Percentiles rank a stretch among this genome's conserved stretches.
These are phyloP conservation scores for Prunus salicina DNA, from an alignment of 306 rosid species.

Conservation along the genomic window DNA sequence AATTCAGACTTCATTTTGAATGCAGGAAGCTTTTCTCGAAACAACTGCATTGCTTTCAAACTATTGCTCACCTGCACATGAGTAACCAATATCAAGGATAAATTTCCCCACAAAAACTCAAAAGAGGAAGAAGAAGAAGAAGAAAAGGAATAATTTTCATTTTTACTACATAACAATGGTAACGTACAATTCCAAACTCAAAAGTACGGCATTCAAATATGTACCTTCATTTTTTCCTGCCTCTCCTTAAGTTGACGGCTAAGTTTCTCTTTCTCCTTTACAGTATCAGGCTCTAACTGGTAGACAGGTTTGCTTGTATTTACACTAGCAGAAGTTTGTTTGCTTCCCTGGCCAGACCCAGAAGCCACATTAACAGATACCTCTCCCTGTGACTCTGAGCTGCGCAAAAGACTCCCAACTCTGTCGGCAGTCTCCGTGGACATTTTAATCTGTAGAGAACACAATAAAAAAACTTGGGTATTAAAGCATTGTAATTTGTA, in stretches of 20 bases:
- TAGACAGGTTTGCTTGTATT: constrained; percentile 30
- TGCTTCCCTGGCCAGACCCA: constrained; percentile 37
- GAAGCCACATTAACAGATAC: constrained; percentile 27
- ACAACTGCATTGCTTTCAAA: constrained; percentile 61
- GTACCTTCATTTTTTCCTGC: constrained; percentile 71
- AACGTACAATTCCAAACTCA: constrained; percentile 2
- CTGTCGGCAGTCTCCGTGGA: constrained; percentile 72
- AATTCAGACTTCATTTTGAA: constrained; percentile 74
- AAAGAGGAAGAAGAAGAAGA: constrained; percentile 1
- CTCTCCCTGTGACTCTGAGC: constrained; percentile 41
- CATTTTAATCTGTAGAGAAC: constrained; percentile 72
- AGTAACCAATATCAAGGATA: constrained; percentile 7
- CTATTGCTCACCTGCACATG: constrained; percentile 52
- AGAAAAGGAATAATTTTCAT: neutral
- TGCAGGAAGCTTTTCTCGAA: constrained; percentile 88
- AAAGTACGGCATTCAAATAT: constrained; percentile 15
- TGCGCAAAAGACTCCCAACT: constrained; percentile 77
- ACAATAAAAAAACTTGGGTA: neutral
- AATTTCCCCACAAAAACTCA: constrained; percentile 11
- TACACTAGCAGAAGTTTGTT: constrained; percentile 27
- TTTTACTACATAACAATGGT: neutral
- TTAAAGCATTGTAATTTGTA: neutral
- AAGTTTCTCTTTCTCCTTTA: constrained; percentile 61
- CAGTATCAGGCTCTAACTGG: constrained; percentile 40
- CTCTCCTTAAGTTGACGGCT: constrained; percentile 64